phyloP scores from a whole-genome alignment of 345 rosid genomes.

The Euphorbia lathyris region DNA sequence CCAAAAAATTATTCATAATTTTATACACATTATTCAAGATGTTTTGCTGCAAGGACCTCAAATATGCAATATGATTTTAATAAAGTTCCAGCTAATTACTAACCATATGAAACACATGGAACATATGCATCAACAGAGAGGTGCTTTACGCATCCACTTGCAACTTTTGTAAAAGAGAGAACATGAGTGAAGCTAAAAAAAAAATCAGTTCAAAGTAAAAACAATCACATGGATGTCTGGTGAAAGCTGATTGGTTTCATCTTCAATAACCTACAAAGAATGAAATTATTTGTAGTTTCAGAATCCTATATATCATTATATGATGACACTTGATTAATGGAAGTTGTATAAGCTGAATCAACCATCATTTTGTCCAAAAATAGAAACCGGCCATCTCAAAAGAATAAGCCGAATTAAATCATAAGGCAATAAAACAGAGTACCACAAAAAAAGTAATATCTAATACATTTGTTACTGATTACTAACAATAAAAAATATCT shows the following conservation, averaged over 20 bases:
- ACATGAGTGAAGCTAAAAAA: constrained; percentile 20
- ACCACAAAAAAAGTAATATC: no score
- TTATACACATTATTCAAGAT: not conserved
- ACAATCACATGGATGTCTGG: constrained; percentile 64
- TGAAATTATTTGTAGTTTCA: constrained; percentile 16
- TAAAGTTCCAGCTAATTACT: constrained; percentile 29
- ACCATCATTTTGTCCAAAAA: no score
- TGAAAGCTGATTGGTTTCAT: constrained; percentile 41
- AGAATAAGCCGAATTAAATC: no score
- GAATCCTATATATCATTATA: no score
- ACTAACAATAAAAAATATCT: no score
- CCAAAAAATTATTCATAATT: not conserved
- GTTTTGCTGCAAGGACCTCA: constrained; percentile 8
- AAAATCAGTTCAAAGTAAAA: constrained; percentile 15
- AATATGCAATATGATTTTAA: not conserved
- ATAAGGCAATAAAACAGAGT: no score
- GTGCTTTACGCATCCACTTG: constrained; percentile 76
- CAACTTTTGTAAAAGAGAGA: constrained; percentile 84
- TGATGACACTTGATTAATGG: no score
- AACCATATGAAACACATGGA: constrained; percentile 79
- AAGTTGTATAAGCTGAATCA: no score
- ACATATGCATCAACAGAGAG: constrained; percentile 68
- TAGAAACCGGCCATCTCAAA: no score
- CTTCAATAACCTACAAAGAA: constrained; percentile 69
- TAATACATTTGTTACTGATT: no score